Evolutionary conservation across 164 flowering plant genomes (phyloP).

Genomic region (Annona cherimola): DNA sequence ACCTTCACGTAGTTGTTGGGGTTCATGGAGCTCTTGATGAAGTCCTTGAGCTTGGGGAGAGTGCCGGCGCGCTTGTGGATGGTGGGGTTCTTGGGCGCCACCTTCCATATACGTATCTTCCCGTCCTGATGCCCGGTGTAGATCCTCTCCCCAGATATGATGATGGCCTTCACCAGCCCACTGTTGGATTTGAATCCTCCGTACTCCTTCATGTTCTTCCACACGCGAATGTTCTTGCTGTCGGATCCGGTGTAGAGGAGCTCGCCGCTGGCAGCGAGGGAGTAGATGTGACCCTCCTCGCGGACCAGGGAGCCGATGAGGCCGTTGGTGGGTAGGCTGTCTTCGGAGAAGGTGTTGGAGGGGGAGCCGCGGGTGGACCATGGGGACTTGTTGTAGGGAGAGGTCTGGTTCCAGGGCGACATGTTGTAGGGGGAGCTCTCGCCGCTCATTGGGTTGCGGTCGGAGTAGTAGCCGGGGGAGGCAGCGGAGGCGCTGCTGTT

Average conservation of each 20-base stretch:
- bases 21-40: slow-evolving; percentile 58
- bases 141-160: slow-evolving; percentile 57
- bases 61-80: slow-evolving; percentile 56
- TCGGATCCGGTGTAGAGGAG: slow-evolving; percentile 88
- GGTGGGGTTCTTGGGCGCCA: slow-evolving; percentile 36
- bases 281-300: slow-evolving; percentile 84
- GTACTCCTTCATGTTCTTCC: slow-evolving; percentile 69
- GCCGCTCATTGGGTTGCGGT: slow-evolving; percentile 16
- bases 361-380: slow-evolving; percentile 26
- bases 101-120: slow-evolving; percentile 75
- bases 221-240: slow-evolving; percentile 88
- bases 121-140: slow-evolving; percentile 96
- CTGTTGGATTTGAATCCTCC: slow-evolving; percentile 72
- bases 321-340: slow-evolving; percentile 15
- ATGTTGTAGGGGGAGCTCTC: slow-evolving; percentile 34
- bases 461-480: slow-evolving; percentile 18
- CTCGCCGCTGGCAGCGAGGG: slow-evolving; percentile 57
- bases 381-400: slow-evolving; percentile 37
- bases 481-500: slow-evolving; percentile 28
- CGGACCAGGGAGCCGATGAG: slow-evolving; percentile 72
- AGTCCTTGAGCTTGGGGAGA: slow-evolving; percentile 54
- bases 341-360: slow-evolving; percentile 15
- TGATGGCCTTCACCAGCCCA: slow-evolving; percentile 77
- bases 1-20: slow-evolving; percentile 72
- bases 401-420: slow-evolving; percentile 47